Evolutionary conservation across 2,329 filamentous ascomycete species (phyloP).

Genomic region (Aaosphaeria arxii): DNA sequence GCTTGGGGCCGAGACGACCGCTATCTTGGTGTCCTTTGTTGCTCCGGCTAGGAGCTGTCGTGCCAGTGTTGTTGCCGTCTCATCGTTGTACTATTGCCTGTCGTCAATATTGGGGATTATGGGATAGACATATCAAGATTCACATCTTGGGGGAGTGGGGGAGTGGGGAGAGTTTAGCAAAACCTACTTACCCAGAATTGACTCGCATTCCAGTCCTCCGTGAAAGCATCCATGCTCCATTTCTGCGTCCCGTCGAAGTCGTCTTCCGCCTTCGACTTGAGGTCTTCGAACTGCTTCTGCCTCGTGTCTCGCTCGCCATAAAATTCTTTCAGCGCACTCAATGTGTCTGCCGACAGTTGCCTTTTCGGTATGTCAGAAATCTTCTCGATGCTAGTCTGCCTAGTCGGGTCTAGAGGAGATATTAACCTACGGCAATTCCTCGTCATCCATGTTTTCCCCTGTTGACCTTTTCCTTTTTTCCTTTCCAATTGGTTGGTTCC

Average conservation of each 20-base stretch:
- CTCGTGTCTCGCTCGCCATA: slow-evolving; percentile 68
- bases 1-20: slow-evolving; percentile 71
- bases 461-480: no score
- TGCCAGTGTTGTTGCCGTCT: slow-evolving; percentile 64
- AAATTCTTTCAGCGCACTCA: slow-evolving; percentile 71
- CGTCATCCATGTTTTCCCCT: slow-evolving; percentile 22
- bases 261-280: slow-evolving; percentile 61
- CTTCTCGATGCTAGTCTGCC: no score
- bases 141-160: background rate
- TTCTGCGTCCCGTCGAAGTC: slow-evolving; percentile 41
- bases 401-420: background rate
- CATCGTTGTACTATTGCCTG: slow-evolving; percentile 60
- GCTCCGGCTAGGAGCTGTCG: slow-evolving; percentile 63
- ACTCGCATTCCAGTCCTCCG: slow-evolving; percentile 78
- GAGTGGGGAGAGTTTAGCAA: background rate
- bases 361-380: slow-evolving; percentile 34
- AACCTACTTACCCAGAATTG: slow-evolving; percentile 69
- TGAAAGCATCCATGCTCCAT: slow-evolving; percentile 67
- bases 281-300: slow-evolving; percentile 64
- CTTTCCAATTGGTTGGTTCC: no score
- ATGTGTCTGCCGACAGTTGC: slow-evolving; percentile 62
- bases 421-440: slow-evolving; percentile 32
- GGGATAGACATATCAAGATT: background rate
- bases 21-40: slow-evolving; percentile 58
- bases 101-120: background rate